These are phyloP conservation scores for Triangularia setosa DNA, from an alignment of 2,329 filamentous ascomycete genomes.

Conservation along the genomic window DNA sequence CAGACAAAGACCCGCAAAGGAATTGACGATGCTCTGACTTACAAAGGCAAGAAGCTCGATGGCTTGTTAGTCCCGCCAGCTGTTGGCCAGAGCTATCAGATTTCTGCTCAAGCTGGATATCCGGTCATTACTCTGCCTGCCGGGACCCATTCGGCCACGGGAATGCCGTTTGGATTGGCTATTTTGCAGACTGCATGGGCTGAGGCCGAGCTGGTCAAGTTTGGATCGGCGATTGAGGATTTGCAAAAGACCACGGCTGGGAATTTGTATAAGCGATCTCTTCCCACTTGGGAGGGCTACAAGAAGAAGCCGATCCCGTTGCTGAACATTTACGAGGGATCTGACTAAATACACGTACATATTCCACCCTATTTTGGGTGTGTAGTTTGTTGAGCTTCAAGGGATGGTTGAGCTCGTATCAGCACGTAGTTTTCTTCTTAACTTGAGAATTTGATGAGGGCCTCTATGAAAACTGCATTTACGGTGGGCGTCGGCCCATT, in stretches of 20 bases:
- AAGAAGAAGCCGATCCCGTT: constrained; percentile 43
- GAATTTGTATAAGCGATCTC: constrained; percentile 44
- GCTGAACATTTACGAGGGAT: constrained; percentile 18
- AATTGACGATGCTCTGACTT: constrained; percentile 62
- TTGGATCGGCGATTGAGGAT: constrained; percentile 61
- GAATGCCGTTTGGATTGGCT: constrained; percentile 60
- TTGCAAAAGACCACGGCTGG: constrained; percentile 39
- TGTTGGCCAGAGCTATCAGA: constrained; percentile 63
- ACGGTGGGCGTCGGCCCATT: no score
- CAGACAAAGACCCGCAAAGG: constrained; percentile 58
- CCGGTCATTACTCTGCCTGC: constrained; percentile 67
- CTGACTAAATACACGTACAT: background rate
- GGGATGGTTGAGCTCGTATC: no score
- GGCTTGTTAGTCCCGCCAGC: constrained; percentile 66
- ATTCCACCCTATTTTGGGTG: no score
- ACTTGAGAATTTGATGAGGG: no score
- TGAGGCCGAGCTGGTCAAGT: constrained; percentile 55
- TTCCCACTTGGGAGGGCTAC: constrained; percentile 52
- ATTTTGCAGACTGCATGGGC: constrained; percentile 58
- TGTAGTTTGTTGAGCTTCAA: no score
- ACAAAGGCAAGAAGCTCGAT: constrained; percentile 46
- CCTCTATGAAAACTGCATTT: no score
- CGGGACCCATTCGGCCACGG: constrained; percentile 48
- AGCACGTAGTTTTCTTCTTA: no score
- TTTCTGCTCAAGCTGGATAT: constrained; percentile 72